Evolutionary conservation across 1,284 basidiomycete species (phyloP), one percentile per base, ranked within the genome.

Genomic region (Ustilago esculenta): DNA sequence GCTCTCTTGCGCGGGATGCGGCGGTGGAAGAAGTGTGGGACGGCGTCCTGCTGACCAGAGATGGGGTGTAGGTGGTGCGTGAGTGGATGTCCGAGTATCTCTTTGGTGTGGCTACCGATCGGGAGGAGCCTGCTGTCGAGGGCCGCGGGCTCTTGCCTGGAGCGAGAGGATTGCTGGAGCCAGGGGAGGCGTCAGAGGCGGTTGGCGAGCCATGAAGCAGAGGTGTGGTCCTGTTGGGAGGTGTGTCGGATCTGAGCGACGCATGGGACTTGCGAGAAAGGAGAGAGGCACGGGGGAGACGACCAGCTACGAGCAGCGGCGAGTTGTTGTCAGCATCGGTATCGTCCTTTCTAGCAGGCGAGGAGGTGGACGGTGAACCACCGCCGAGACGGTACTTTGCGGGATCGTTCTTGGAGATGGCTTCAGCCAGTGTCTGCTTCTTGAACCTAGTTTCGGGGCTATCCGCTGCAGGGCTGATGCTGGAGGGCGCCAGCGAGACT

Each of bases 391-490:
- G 69, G 47, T 72, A 72, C 59, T 64, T 72, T 27, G 69, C 69
- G 4, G 69, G 69, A 48, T 72, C 64, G 30, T 72, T 67, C 18
- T 53, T 52, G 3, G 69, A 63, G 48, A 72, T 72, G 45, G 69
- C 69, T 51, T 72, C 69, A 6, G 69, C 69, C 33, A 72, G 41
- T 10, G 54, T 56, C 35, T 72, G 64, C 42, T 72, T 72, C 24
- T 66, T 67, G 52, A 55, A 67, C 11, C 50, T 24, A 3, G 64
- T 71, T 35, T 71, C 54, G 37, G 68, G 68, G 40, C 68, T 71
- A 23, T 71, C 68, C 17, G 46, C 42, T 12, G n/a, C 44, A 12
- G 69, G 64, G 24, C 54, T 67, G 45, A 45, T 40, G 36, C 34
- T 46, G 12, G 64, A 45, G 8, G 55, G 35, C 0, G 56, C 52